phyloP scores from a whole-genome alignment of 805 yeast genomes.

The Wilhelminamyces savonicus region DNA sequence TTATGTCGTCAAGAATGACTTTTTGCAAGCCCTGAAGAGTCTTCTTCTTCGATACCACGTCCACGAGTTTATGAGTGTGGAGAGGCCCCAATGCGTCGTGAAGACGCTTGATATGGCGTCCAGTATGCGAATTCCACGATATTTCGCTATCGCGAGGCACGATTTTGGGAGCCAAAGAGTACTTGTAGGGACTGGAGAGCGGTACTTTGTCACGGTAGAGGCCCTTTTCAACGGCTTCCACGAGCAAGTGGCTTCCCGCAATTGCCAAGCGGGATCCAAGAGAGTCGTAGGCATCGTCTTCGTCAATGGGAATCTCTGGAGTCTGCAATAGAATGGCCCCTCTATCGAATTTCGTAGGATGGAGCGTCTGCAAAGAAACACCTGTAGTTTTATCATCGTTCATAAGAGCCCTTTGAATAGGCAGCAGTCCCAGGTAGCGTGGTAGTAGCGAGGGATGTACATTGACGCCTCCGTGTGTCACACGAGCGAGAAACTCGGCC shows the following conservation, averaged over 20 bases:
- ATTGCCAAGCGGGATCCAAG: slow-evolving; percentile 49
- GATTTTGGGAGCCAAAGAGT: slow-evolving; percentile 56
- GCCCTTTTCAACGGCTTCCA: slow-evolving; percentile 32
- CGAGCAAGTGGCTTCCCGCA: slow-evolving; percentile 57
- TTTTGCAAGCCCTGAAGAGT: slow-evolving; percentile 20
- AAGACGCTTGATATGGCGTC: slow-evolving; percentile 35
- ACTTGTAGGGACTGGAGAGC: slow-evolving; percentile 13
- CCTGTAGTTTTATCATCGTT: slow-evolving; percentile 64
- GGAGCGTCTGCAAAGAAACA: slow-evolving; percentile 83
- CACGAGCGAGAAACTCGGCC: slow-evolving; percentile 37
- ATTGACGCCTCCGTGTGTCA: slow-evolving; percentile 68
- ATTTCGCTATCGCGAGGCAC: slow-evolving; percentile 35
- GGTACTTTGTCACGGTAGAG: slow-evolving; percentile 9
- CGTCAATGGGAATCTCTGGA: slow-evolving; percentile 29
- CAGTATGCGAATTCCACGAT: slow-evolving; percentile 38
- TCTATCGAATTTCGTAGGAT: slow-evolving; percentile 78
- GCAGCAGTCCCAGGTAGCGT: slow-evolving; percentile 79
- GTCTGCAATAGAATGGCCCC: slow-evolving; percentile 69
- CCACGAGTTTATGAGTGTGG: slow-evolving; percentile 36
- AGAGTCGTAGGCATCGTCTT: slow-evolving; percentile 37
- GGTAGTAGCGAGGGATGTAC: slow-evolving; percentile 93
- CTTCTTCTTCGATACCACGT: slow-evolving; percentile 26
- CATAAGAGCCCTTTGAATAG: slow-evolving; percentile 73
- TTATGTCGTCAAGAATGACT: slow-evolving; percentile 43
- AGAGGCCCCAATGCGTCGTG: slow-evolving; percentile 53